phyloP scores from a whole-genome alignment of 129 eudicot species.

The Flaveria trinervia region DNA sequence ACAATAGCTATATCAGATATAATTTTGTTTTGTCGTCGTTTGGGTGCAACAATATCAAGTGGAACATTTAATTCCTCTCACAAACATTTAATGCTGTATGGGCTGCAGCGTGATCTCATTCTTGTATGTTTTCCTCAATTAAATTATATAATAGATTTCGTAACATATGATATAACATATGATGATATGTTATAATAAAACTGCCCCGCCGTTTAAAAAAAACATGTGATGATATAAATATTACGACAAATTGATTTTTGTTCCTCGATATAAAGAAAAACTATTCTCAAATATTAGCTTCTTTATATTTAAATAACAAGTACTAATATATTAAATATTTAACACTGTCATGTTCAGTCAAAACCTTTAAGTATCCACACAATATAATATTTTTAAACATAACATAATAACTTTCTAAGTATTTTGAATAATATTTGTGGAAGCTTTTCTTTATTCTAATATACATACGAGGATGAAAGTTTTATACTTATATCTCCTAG shows the following conservation, averaged over 20 bases:
- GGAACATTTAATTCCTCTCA: not conserved
- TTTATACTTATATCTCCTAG: not conserved
- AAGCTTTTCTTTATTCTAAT: not conserved
- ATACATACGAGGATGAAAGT: not conserved
- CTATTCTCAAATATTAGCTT: not conserved
- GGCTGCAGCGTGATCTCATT: slow-evolving; percentile 31
- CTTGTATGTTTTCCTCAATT: slow-evolving; percentile 17
- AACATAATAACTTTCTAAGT: not conserved
- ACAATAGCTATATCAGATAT: not conserved
- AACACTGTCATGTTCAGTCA: not conserved
- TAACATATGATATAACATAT: not conserved
- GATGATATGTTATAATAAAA: not conserved
- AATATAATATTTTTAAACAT: not conserved
- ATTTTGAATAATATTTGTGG: not conserved
- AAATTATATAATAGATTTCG: not conserved
- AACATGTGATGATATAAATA: slow-evolving; percentile 2
- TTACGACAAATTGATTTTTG: not conserved
- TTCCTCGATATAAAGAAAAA: not conserved
- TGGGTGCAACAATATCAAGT: not conserved
- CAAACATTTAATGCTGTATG: slow-evolving; percentile 19
- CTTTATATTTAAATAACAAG: not conserved
- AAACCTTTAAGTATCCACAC: not conserved
- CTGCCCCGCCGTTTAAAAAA: too few relatives aligned
- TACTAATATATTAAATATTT: not conserved
- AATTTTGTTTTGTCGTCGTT: not conserved